Evolutionary conservation across 495 filamentous ascomycete species (phyloP).

Genomic region (Penicillium verhagenii): DNA sequence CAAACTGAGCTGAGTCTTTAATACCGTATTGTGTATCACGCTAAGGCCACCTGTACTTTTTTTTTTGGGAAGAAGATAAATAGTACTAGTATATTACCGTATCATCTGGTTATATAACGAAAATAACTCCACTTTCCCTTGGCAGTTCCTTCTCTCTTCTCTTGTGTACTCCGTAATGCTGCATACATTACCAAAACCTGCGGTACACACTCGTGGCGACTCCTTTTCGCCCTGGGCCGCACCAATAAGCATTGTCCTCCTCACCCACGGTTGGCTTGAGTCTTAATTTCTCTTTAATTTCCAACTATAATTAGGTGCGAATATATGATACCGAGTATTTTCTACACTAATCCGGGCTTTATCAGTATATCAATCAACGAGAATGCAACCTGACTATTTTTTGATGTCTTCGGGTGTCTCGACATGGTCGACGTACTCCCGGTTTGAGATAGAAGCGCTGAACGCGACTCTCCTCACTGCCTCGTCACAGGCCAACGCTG

Average conservation of each 20-base stretch:
- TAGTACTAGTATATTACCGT: neutral
- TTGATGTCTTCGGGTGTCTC: neutral
- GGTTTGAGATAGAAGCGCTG: constrained; percentile 24
- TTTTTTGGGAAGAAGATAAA: neutral
- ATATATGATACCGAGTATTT: neutral
- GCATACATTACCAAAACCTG: too few relatives aligned
- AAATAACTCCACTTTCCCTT: neutral
- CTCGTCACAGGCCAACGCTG: constrained; percentile 23
- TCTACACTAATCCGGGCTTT: neutral
- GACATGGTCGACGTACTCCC: neutral
- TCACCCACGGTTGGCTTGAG: neutral
- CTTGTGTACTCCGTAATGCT: too few relatives aligned
- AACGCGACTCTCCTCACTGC: constrained; percentile 1
- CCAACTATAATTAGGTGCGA: neutral
- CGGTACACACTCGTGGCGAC: constrained; percentile 17
- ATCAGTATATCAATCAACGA: neutral
- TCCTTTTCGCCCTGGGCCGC: constrained; percentile 3
- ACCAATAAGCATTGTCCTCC: neutral
- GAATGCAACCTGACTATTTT: constrained; percentile 17
- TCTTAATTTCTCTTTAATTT: neutral
- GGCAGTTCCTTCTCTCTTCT: neutral
- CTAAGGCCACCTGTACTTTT: constrained; percentile 24
- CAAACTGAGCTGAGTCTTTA: neutral
- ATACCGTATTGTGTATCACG: neutral
- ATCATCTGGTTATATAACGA: neutral